phyloP scores from a whole-genome alignment of 2,329 filamentous ascomycete species.

The Alternaria consortialis region DNA sequence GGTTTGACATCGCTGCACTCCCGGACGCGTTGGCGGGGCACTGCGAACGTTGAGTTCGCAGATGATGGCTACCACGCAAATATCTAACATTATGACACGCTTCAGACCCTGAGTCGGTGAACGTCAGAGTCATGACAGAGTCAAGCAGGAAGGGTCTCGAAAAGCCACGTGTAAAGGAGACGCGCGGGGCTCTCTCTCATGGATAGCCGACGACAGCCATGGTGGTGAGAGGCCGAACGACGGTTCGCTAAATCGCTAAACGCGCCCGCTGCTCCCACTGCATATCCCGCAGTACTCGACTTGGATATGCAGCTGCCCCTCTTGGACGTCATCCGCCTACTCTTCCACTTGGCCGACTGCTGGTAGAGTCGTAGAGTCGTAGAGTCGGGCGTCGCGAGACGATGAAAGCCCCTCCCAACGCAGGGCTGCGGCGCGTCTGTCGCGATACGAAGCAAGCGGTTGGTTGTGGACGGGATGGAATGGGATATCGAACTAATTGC shows the following conservation, averaged over 20 bases:
- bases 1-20: constrained; percentile 32
- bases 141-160: constrained; percentile 14
- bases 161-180: constrained; percentile 29
- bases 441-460: constrained; percentile 21
- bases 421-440: constrained; percentile 4
- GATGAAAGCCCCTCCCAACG: neutral
- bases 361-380: neutral
- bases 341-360: constrained; percentile 18
- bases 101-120: neutral
- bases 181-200: constrained; percentile 20
- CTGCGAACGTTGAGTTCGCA: constrained; percentile 36
- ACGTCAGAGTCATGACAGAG: neutral
- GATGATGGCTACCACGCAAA: constrained; percentile 12
- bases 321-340: constrained; percentile 31
- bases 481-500: constrained; percentile 37
- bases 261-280: constrained; percentile 22
- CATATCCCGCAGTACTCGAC: constrained; percentile 29
- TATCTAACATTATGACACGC: neutral
- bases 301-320: constrained; percentile 20
- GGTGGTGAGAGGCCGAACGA: constrained; percentile 8
- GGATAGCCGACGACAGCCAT: constrained; percentile 16
- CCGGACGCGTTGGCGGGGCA: constrained; percentile 9
- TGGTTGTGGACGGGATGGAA: constrained; percentile 21
- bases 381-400: neutral
- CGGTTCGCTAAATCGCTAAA: constrained; percentile 30